These are phyloP conservation scores for Ehretia macrophylla DNA, from an alignment of 257 asterid species.

Conservation along the genomic window DNA sequence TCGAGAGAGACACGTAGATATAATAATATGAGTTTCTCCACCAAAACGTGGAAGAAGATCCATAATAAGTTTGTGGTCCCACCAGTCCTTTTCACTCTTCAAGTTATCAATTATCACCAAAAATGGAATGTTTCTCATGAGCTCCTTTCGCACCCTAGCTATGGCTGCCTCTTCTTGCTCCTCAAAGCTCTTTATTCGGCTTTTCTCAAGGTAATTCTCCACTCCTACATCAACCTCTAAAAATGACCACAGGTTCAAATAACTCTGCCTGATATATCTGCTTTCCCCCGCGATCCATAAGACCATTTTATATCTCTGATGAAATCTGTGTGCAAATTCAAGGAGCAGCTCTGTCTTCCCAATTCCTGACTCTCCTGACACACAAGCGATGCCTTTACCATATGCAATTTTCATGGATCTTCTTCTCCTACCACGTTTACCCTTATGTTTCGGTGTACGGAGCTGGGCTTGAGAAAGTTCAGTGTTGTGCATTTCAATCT, in stretches of 20 bases:
- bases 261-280: conserved; percentile 66
- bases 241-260: conserved; percentile 66
- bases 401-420: conserved; percentile 53
- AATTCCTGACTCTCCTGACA: conserved; percentile 77
- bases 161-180: conserved; percentile 79
- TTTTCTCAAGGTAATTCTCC: conserved; percentile 50
- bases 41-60: conserved; percentile 91
- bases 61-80: conserved; percentile 90
- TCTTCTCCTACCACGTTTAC: conserved; percentile 44
- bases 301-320: conserved; percentile 80
- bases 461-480: conserved; percentile 35
- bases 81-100: conserved; percentile 95
- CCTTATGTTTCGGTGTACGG: conserved; percentile 25
- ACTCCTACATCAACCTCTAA: conserved; percentile 75
- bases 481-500: conserved; percentile 66
- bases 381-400: conserved; percentile 82
- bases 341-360: conserved; percentile 84
- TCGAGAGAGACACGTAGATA: conserved; percentile 66
- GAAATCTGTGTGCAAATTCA: conserved; percentile 69
- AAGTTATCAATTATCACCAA: conserved; percentile 68
- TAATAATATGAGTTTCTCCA: conserved; percentile 85
- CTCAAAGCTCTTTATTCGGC: conserved; percentile 61
- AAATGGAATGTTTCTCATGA: conserved; percentile 74
- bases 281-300: conserved; percentile 91
- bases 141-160: conserved; percentile 74